phyloP scores from a whole-genome alignment of 306 rosid genomes.

The Prosopis cineraria region DNA sequence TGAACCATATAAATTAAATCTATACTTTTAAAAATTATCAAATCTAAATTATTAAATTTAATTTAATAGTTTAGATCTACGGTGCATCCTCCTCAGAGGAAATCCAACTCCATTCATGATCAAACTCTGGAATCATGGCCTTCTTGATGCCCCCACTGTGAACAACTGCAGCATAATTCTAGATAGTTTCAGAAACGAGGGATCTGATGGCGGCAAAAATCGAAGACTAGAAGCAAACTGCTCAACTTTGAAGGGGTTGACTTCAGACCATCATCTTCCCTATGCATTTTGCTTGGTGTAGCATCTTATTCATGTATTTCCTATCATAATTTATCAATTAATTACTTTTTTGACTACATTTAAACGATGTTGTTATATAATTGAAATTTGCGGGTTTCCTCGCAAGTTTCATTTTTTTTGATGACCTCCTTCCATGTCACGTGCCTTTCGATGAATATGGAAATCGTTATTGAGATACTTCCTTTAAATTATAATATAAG shows the following conservation, averaged over 20 bases:
- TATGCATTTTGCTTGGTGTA: background rate
- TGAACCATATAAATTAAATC: too few relatives aligned
- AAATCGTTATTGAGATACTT: too few relatives aligned
- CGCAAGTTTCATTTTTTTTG: background rate
- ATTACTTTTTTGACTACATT: background rate
- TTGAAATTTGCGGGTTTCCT: background rate
- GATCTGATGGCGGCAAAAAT: constrained; percentile 26
- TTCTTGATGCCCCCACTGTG: constrained; percentile 36
- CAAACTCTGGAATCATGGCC: constrained; percentile 60
- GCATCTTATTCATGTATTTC: background rate
- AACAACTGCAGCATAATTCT: constrained; percentile 54
- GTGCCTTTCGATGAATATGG: too few relatives aligned
- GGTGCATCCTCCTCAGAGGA: too few relatives aligned
- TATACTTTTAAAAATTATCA: too few relatives aligned
- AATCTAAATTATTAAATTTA: too few relatives aligned
- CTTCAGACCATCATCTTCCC: too few relatives aligned
- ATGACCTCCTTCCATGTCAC: too few relatives aligned
- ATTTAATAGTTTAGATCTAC: too few relatives aligned
- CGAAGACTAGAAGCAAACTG: constrained; percentile 9
- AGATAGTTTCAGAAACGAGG: constrained; percentile 43
- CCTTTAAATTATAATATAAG: too few relatives aligned
- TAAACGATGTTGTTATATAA: background rate
- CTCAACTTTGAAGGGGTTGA: too few relatives aligned
- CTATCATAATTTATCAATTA: background rate
- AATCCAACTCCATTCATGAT: too few relatives aligned